Evolutionary conservation across 345 rosid species (phyloP), one percentile per base, ranked within the genome.

Genomic region (Hibiscus trionum): DNA sequence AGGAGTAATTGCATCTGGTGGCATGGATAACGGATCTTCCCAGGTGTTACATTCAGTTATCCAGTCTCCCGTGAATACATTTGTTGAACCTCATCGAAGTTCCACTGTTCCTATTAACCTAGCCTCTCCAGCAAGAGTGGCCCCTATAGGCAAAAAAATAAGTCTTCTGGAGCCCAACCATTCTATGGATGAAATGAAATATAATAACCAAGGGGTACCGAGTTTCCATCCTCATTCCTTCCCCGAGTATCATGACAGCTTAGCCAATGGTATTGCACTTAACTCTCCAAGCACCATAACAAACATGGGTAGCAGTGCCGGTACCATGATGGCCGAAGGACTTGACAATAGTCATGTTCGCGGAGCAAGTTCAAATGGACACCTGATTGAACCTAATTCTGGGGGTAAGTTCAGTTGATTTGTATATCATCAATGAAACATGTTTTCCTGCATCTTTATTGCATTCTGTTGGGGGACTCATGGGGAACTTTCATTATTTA

Each of bases 211-310:
- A 73, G 77, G 83, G 73, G 16, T 82, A 57, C 85, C 83, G 42
- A 83, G 76, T 80, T 83, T 90, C 73, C 89, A 86, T 84, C 91
- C 90, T 76, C 90, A 80, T 84, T 89, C 98, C 39, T 79, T 90
- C 24, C 90, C 97, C 0, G 96, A 96, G 64, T 87, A 89, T 77
- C 83, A 77, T 53, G 91, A 89, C 77, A 78, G 77, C 82, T 77
- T 89, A 52, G 77, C 81, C 74, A 81, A 75, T 77, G 92, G 84
- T 71, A 77, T 83, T 83, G 81, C 82, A 59, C 82, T 77, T 76
- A 88, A 79, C 71, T 76, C 91, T 65, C 76, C 87, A 35, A 75
- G 78, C 62, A 70, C 83, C 59, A 73, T 80, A 71, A 72, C 82
- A 50, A 85, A 76, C 61, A 82, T 85, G 82, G 82, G 76, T 68